These are phyloP conservation scores for Termitomyces sp. DNA, from an alignment of 768 basidiomycete species.

Conservation along the genomic window DNA sequence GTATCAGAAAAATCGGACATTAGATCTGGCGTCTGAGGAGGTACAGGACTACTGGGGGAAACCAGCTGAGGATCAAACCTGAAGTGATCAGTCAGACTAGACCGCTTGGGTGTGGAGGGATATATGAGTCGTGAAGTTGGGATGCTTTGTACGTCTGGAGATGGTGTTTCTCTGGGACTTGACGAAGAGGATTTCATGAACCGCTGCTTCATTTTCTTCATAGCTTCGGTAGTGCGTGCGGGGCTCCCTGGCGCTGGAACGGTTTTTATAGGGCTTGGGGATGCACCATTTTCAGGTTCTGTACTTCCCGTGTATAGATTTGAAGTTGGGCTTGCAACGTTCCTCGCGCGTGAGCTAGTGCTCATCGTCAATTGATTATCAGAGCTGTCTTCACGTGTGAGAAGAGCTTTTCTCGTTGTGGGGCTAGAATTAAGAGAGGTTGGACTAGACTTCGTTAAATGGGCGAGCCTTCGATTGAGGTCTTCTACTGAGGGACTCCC, in stretches of 20 bases:
- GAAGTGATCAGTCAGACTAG: constrained; percentile 2
- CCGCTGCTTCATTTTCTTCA: constrained; percentile 63
- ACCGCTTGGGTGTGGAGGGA: constrained; percentile 18
- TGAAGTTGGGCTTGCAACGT: neutral
- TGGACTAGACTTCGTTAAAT: constrained; percentile 30
- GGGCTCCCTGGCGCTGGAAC: constrained; percentile 27
- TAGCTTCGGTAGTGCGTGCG: constrained; percentile 42
- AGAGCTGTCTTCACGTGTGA: constrained; percentile 20
- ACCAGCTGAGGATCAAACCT: constrained; percentile 1
- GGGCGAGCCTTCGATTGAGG: constrained; percentile 40
- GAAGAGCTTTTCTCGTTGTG: constrained; percentile 12
- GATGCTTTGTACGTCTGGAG: neutral
- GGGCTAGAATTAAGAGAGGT: constrained; percentile 17
- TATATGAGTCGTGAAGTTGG: constrained; percentile 11
- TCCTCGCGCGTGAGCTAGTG: constrained; percentile 10
- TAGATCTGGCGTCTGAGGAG: constrained; percentile 59
- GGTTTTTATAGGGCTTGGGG: constrained; percentile 16
- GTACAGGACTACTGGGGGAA: constrained; percentile 21
- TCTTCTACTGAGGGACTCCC: constrained; percentile 54
- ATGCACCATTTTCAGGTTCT: constrained; percentile 10
- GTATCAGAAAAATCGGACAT: constrained; percentile 58
- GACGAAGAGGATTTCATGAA: constrained; percentile 38
- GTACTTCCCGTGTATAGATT: neutral
- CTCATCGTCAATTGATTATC: constrained; percentile 19
- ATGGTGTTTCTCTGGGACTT: constrained; percentile 10